Conservation (phyloP, 176 grass and related monocot genomes). For the Tillandsia leiboldiana region DNA sequence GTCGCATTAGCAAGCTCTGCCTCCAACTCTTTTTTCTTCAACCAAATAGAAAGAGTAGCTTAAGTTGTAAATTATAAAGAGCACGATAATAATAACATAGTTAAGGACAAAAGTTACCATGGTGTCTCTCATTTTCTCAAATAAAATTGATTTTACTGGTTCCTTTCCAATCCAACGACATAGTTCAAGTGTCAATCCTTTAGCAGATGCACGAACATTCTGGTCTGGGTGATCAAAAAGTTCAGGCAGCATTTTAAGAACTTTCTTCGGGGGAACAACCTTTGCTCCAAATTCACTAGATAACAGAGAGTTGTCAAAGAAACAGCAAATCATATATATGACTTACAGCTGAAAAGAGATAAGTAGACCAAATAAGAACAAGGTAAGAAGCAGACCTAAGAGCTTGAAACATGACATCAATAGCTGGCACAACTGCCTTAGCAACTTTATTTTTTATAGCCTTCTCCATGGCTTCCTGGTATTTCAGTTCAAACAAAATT, state of each 20-base stretch:
- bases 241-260: constrained; percentile 98
- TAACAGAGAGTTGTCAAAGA: constrained; percentile 12
- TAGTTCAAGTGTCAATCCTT: constrained; percentile 91
- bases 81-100: constrained; percentile 1
- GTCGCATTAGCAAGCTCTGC: constrained; percentile 79
- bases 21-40: constrained; percentile 99
- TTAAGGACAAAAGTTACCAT: constrained; percentile 46
- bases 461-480: constrained; percentile 97
- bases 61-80: not conserved
- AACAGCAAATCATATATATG: not conserved
- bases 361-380: not conserved
- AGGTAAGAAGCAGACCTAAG: constrained; percentile 49
- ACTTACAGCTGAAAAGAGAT: constrained; percentile 7
- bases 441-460: constrained; percentile 97
- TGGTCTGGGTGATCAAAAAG: constrained; percentile 98
- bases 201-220: constrained; percentile 93
- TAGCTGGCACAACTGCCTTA: constrained; percentile 98
- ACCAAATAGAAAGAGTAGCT: constrained; percentile 25
- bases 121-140: constrained; percentile 99
- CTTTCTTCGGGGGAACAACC: constrained; percentile 84
- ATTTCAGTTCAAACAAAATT: constrained; percentile 23
- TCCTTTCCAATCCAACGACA: constrained; percentile 99
- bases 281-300: constrained; percentile 88
- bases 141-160: constrained; percentile 89
- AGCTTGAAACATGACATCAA: constrained; percentile 99